Conservation (phyloP, 2,329 filamentous ascomycete species). For the Corinectria fuckeliana region DNA sequence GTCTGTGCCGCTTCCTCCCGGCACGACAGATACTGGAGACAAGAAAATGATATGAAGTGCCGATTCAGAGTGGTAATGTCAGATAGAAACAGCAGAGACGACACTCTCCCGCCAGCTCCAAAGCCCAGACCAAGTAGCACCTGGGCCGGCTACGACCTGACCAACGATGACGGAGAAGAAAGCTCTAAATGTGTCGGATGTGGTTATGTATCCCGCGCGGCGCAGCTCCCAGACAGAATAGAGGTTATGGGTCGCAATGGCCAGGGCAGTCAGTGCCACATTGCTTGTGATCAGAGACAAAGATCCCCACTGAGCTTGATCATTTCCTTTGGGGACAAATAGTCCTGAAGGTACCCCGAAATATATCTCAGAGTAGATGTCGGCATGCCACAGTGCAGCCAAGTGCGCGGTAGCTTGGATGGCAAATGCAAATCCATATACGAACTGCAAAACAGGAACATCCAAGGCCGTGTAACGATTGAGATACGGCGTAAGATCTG, state of each 20-base stretch:
- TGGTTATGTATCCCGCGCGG: slow-evolving; percentile 30
- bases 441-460: neutral
- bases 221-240: slow-evolving; percentile 34
- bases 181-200: slow-evolving; percentile 2
- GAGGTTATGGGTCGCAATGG: slow-evolving; percentile 1
- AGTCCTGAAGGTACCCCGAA: no score
- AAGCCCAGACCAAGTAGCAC: slow-evolving; percentile 30
- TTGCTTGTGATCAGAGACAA: neutral
- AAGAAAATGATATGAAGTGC: no score
- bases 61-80: no score
- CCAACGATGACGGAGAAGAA: slow-evolving; percentile 6
- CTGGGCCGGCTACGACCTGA: slow-evolving; percentile 26
- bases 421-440: slow-evolving; percentile 1
- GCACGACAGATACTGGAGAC: no score
- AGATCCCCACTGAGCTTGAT: no score
- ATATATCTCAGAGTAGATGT: neutral
- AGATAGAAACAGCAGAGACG: neutral
- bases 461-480: neutral
- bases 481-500: neutral
- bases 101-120: slow-evolving; percentile 36
- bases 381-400: neutral
- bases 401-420: neutral
- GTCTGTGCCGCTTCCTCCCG: no score
- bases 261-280: neutral
- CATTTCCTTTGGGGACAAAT: neutral